Evolutionary conservation across 2,329 filamentous ascomycete species (phyloP), one percentile per base, ranked within the genome.

Genomic region (Graphilbum fragrans): DNA sequence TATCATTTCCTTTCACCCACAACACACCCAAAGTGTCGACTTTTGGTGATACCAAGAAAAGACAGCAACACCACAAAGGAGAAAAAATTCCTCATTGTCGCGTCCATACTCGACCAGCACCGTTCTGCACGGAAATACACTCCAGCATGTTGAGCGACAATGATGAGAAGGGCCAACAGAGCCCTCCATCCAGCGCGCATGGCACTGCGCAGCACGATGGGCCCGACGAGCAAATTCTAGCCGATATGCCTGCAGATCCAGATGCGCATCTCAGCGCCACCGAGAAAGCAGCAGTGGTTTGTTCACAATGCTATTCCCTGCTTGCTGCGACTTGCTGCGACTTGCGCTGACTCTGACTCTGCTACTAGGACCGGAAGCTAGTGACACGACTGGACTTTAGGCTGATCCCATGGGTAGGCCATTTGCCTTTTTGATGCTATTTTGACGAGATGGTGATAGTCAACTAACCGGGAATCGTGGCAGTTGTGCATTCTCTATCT

Each of bases 401-500:
- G 19, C 52, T 61, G 22, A 57, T 61, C 12, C 59, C 59, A 29
- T 61, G 58, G 58, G 56, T 60, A 50, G 49, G 51, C 34, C 18
- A 4, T 34, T n/a, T 34, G 18, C 18, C 33, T 16, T 19, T 18
- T 19, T 29, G 6, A 9, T 10, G 10, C n/a, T 8, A 4, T 35
- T 6, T 32, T 16, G 38, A 8, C 5, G 17, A 19, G 19, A 14
- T 31, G 35, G 20, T 38, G 19, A 21, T n/a, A 16, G 11, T 17
- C 2, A n/a, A n/a, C n/a, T n/a, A n/a, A n/a, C n/a, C n/a, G n/a
- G n/a, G n/a, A n/a, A n/a, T n/a, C n/a, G n/a, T n/a, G n/a, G 11
- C 40, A 69, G 70, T 72, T 86, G 12, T 80, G 76, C 44, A 64
- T 86, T 37, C 67, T 87, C 27, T 87, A 87, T 52, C 67, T 88